These are phyloP conservation scores for Tetraselmis chui DNA, from an alignment of 139 green algal genomes.

Conservation along the genomic window DNA sequence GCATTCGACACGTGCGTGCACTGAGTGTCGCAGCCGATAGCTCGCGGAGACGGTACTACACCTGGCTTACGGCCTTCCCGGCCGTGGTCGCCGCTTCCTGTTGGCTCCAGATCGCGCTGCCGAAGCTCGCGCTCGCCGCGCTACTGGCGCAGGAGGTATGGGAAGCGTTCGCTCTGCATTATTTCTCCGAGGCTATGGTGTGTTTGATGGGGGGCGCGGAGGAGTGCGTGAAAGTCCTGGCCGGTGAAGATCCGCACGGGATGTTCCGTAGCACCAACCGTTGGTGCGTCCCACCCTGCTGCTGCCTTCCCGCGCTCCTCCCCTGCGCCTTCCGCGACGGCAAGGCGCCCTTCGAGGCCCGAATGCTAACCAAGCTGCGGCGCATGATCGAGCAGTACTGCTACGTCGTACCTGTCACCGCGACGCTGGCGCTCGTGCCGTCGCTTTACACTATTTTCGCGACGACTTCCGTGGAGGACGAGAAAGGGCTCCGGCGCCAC, in stretches of 20 bases:
- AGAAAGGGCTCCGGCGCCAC: too few species aligned
- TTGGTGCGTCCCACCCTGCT: neutral
- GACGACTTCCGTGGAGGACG: too few species aligned
- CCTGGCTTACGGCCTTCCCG: neutral
- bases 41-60: neutral
- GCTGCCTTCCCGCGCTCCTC: neutral
- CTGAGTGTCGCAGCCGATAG: neutral
- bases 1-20: neutral
- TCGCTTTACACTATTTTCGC: too few species aligned
- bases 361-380: neutral
- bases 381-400: neutral
- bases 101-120: neutral
- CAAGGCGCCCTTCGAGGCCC: neutral
- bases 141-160: neutral
- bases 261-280: neutral
- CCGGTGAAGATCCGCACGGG: neutral
- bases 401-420: neutral
- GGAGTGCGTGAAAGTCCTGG: neutral
- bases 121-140: neutral
- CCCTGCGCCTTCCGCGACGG: neutral
- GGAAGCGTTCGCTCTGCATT: neutral
- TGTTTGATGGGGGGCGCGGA: neutral
- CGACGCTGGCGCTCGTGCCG: neutral
- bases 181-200: neutral
- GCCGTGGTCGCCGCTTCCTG: neutral